Conservation (phyloP, 805 yeast genomes). For the Wickerhamomyces chaumierensis region DNA sequence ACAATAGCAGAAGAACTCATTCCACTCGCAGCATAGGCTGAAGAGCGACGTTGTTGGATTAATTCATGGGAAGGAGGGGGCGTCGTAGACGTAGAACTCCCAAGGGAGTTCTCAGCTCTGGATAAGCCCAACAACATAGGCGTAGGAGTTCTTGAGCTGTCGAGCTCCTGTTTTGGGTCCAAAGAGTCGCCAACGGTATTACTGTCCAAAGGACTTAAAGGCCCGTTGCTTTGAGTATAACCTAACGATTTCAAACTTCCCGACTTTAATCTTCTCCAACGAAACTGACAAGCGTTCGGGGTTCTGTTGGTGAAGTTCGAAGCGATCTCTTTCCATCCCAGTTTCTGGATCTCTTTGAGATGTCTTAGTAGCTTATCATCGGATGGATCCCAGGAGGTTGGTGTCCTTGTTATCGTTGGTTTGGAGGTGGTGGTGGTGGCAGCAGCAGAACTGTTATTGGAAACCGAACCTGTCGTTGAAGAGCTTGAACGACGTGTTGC, state of each 20-base stretch:
- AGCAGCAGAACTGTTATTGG: too few relatives aligned
- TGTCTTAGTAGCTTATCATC: slow-evolving; percentile 65
- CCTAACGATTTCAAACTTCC: slow-evolving; percentile 24
- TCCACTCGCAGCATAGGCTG: background rate
- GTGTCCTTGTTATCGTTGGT: slow-evolving; percentile 23
- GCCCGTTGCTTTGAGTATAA: background rate
- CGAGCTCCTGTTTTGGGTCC: too few relatives aligned
- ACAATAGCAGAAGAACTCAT: background rate
- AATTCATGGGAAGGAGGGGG: slow-evolving; percentile 4
- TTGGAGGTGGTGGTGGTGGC: slow-evolving; percentile 3
- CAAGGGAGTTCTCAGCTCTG: slow-evolving; percentile 8
- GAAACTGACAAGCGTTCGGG: slow-evolving; percentile 80
- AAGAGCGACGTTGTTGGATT: background rate
- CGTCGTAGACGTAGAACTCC: slow-evolving; percentile 4
- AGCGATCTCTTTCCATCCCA: slow-evolving; percentile 87
- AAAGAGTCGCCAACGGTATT: too few relatives aligned
- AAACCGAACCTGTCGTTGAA: too few relatives aligned
- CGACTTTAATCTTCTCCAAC: slow-evolving; percentile 67
- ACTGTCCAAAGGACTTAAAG: too few relatives aligned
- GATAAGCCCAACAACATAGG: too few relatives aligned
- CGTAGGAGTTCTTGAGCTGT: slow-evolving; percentile 7
- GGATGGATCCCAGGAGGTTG: slow-evolving; percentile 68
- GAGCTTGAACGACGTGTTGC: slow-evolving; percentile 3
- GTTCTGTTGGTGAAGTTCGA: slow-evolving; percentile 70
- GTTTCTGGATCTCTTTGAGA: slow-evolving; percentile 69